Base-by-base conservation (phyloP, 495 filamentous ascomycete genomes). In the Tuber umbilicatum region DNA sequence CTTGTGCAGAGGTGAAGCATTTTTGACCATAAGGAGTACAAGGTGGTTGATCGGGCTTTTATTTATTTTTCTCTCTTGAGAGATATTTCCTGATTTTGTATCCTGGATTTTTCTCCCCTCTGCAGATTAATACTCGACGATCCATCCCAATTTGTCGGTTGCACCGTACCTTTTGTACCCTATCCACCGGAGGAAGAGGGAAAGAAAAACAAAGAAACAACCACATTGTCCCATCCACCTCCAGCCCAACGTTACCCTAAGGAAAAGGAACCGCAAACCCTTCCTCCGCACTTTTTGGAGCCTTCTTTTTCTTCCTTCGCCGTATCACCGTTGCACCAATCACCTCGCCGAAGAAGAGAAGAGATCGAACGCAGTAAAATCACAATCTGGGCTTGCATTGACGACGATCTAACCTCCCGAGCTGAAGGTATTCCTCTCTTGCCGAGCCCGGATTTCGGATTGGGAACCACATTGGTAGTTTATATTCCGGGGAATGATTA, bases 401-500 rank as follows among this genome's bases (percentile, higher is more conserved):
- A 31, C 50, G 50, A 31, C 50, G 50, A 60, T 60, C 50, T n/a
- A 60, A 60, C 50, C 12, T 23, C 4, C 27, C 55, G 27, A 64
- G 14, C 10, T 14, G 55, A 27, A 64, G 55, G 35, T 27, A 64
- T 31, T 64, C 55, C 55, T 31, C 55, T 27, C 55, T 64, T 35
- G 35, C 27, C 31, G n/a, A 14, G 60, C 72, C 43, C 38, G 75
- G 64, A 40, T 73, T 78, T 78, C 74, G 74, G 74, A 73, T 69
- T 67, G 73, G 68, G 43, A 60, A 71, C 12, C 31, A 67, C 43
- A 70, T 78, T 73, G 60, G 76, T 77, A 74, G 67, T n/a, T 76
- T 77, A 69, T 73, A 47, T 70, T 78, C 70, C 74, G 45, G 76
- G 76, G 76, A 47, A 78, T 74, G 73, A 78, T 73, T 64, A 64